Conservation (phyloP, 2,329 filamentous ascomycete species). For the Penicillium glabrum region DNA sequence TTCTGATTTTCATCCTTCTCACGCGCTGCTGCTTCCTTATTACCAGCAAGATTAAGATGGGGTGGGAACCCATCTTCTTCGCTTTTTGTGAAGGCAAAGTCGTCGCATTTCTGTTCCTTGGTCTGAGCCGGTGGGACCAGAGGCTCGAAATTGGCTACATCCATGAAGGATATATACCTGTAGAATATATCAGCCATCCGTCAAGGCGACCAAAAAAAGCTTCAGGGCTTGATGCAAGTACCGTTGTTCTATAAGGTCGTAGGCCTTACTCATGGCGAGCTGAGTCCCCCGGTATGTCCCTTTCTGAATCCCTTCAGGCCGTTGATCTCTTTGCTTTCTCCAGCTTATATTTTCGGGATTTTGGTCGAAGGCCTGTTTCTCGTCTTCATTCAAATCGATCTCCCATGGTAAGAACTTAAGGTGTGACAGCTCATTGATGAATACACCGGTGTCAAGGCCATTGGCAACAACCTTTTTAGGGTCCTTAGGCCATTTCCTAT, state of each 20-base stretch:
- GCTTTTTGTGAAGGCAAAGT: constrained; percentile 5
- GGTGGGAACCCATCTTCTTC: constrained; percentile 3
- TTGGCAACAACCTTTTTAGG: neutral
- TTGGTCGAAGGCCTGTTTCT: neutral
- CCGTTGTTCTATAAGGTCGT: constrained; percentile 7
- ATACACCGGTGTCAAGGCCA: constrained; percentile 6
- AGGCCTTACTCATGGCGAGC: constrained; percentile 3
- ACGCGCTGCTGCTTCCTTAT: neutral
- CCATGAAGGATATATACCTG: constrained; percentile 5
- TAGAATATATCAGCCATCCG: neutral
- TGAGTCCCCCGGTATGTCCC: constrained; percentile 6
- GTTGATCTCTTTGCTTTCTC: neutral
- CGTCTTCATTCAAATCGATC: neutral
- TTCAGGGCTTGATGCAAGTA: neutral
- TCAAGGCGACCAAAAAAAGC: neutral
- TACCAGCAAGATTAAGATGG: constrained; percentile 3
- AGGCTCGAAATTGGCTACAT: constrained; percentile 3
- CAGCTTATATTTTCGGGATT: constrained; percentile 3
- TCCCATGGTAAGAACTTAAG: neutral
- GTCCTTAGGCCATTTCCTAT: too few species aligned
- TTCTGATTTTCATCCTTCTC: neutral
- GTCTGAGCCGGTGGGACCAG: neutral
- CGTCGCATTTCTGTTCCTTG: neutral
- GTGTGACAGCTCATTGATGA: constrained; percentile 8
- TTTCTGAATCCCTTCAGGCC: neutral